Evolutionary conservation across 1,284 basidiomycete genomes (phyloP), one percentile per base, ranked within the genome.

Genomic region (Austroboletus niveus): DNA sequence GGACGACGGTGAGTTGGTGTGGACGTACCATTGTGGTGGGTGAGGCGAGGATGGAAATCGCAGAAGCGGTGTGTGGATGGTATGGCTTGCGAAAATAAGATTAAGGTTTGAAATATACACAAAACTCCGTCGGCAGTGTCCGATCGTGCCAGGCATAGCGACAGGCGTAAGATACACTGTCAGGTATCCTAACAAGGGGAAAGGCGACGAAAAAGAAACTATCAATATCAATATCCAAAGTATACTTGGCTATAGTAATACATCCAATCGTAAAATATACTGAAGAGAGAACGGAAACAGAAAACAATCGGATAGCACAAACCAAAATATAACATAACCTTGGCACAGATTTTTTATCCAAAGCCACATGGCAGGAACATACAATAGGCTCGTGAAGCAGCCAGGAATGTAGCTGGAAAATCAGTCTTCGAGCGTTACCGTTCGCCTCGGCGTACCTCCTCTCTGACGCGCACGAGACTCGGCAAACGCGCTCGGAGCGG

Each of bases 401-500:
- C 22, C 22, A 34, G 32, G 32, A 9, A 34, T 7, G 7, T 34
- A 14, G 32, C 32, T 9, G 32, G 14, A 0, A 41, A 20, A 17
- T 63, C 27, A 57, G 8, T 64, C 61, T 47, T 68, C 66, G 4
- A 52, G 9, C 15, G 36, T 8, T 27, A 65, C 48, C 4, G 47
- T 47, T 35, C 64, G 63, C 46, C 61, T 62, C 4, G 68, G 51
- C 15, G 66, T 65, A 12, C 50, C 22, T 29, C 46, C 68, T 32
- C 61, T 57, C 30, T 45, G 57, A 40, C 65, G 65, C 12, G 42
- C 42, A 44, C 65, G 68, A n/a, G 60, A 60, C 45, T 69, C 64
- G 14, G 64, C 57, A 46, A 62, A 69, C 14, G 68, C 66, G n/a
- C 58, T 41, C 20, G 69, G 66, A 11, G 66, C 66, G 9, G 42